Evolutionary conservation across 352 stramenopile species (phyloP), one percentile per base, ranked within the genome.

Genomic region (Hyaloperonospora brassicae): DNA sequence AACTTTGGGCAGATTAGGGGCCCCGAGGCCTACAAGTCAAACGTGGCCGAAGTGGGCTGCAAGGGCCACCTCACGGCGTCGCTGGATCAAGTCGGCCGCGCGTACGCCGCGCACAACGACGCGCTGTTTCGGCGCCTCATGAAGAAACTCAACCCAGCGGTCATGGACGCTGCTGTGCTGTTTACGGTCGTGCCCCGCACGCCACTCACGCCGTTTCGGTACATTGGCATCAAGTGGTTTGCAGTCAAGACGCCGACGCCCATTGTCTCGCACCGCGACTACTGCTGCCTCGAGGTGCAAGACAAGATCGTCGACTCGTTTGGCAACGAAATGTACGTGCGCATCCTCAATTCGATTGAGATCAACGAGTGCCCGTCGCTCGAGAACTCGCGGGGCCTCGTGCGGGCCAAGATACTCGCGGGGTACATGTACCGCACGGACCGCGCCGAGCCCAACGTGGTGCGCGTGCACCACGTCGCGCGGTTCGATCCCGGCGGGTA

Each of bases 141-240:
- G 76, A 89, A 88, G 61, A 89, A 89, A 55, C 64, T 92, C 35
- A 89, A 91, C 47, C 67, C 67, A 1, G 61, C 66, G 11, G 68
- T 92, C 30, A 68, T 92, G 66, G 81, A 94, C 57, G 79, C 81
- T 14, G 74, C 76, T n/a, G 82, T 90, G 52, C 61, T 94, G 23
- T 65, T 73, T 50, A 94, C 75, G 3, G 74, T 94, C 53, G 76
- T 94, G 25, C 84, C 84, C 40, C 72, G 84, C 52, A 84, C 81
- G 24, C 69, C 79, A 38, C 53, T 78, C 45, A 68, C 77, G 39
- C 84, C 84, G 1, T 92, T 79, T 56, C 72, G 81, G 21, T 94
- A 94, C 62, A 88, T 94, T 48, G 84, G 84, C 42, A 79, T 94
- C 66, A 91, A 92, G 63, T 94, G 84, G 84, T 92, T 87, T 56